Base-by-base conservation (phyloP, 2,329 filamentous ascomycete genomes). In the Cadophora malorum region DNA sequence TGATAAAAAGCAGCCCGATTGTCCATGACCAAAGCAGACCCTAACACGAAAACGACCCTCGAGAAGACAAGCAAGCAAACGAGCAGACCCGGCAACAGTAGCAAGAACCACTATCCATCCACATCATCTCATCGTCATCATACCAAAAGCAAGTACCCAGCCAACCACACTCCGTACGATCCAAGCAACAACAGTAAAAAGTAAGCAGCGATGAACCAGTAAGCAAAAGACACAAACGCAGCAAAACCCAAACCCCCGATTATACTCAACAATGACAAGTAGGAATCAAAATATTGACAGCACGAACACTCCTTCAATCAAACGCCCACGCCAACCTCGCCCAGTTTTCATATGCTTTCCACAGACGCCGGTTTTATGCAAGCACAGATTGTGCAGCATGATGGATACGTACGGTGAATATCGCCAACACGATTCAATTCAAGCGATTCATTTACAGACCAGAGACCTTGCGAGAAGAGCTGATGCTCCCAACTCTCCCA, bases 401-500 rank as follows among this genome's bases (percentile, higher is more conserved):
- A 67, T 66, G 53, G 35, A 68, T 60, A 38, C 41, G 53, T 53
- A 61, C 45, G 45, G 38, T 31, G 28, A 60, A 58, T 60, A 55
- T 63, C 33, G 28, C 50, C 64, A 62, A 47, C 35, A 3, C 35
- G 38, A 53, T 55, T 33, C 33, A 14, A n/a, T 6, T 31, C 52
- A 47, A 61, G 16, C 49, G 31, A 45, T 52, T 68, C 63, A 70
- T 73, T 70, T 74, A 77, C 61, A 77, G 47, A 6, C 76, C 76
- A 14, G 77, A 78, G 45, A 77, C 75, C 66, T 78, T 78, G 50
- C 77, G 75, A 35, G 71, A 64, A 23, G 72, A 64, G 63, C 81
- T 85, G 67, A 86, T 81, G 76, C 88, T 90, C 61, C 87, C 88
- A 16, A 91, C 81, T 52, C 89, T 84, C 47, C 88, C 88, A 73